These are phyloP conservation scores for Coemansia interrupta DNA, from an alignment of 192 early-diverging fungal species.

Conservation along the genomic window DNA sequence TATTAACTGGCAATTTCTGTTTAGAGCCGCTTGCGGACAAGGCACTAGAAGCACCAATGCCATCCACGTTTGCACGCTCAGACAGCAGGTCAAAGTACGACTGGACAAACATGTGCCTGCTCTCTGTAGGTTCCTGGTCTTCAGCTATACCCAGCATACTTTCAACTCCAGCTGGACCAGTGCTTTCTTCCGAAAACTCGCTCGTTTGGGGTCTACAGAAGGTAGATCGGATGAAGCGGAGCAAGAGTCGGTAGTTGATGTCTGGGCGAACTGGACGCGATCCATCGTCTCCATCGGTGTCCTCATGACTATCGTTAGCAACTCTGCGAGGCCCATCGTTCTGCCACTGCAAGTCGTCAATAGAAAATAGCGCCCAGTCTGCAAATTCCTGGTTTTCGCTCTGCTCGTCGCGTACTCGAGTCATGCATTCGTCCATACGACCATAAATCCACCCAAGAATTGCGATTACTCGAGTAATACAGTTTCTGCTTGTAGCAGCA, in stretches of 20 bases:
- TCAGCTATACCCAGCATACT: slow-evolving; percentile 4
- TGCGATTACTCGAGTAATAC: slow-evolving; percentile 21
- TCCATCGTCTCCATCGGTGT: slow-evolving; percentile 28
- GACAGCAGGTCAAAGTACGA: slow-evolving; percentile 23
- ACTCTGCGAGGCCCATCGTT: slow-evolving; percentile 31
- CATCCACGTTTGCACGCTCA: too few relatives aligned
- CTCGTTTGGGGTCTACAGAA: slow-evolving; percentile 11
- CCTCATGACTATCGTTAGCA: slow-evolving; percentile 10
- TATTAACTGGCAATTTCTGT: too few relatives aligned
- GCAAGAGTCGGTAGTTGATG: slow-evolving; percentile 30
- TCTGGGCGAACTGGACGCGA: slow-evolving; percentile 31
- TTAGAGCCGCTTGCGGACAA: neutral
- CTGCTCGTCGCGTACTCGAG: slow-evolving; percentile 26
- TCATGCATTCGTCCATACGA: slow-evolving; percentile 28
- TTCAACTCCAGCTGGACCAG: neutral
- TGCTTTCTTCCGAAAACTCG: neutral
- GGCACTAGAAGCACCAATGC: too few relatives aligned
- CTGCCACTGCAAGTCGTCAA: slow-evolving; percentile 44
- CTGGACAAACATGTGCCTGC: neutral
- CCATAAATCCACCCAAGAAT: slow-evolving; percentile 33
- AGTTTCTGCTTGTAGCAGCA: neutral
- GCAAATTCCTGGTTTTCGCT: slow-evolving; percentile 40
- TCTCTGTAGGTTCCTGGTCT: neutral
- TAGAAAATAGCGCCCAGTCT: slow-evolving; percentile 37
- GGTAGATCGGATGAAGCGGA: slow-evolving; percentile 29